Base-by-base conservation (phyloP, 2,329 filamentous ascomycete species). In the Stagonosporopsis rhizophila region DNA sequence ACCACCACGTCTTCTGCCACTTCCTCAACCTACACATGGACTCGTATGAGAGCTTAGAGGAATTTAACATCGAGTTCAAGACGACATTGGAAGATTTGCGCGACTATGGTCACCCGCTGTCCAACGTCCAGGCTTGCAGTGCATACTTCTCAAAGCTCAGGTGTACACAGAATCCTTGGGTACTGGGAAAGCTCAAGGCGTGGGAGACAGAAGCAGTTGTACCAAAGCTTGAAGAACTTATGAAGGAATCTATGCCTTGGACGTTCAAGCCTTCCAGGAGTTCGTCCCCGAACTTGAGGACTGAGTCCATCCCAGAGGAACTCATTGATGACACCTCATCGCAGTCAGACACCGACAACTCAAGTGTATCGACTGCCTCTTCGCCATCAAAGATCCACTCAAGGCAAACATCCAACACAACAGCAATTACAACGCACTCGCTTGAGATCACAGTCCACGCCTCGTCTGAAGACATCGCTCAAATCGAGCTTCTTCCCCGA, bases 121-220 rank as follows among this genome's bases (percentile, higher is more conserved):
- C 68, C 25, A 75, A 76, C 40, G 52, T 60, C 11, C 72, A 76
- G 59, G 72, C 73, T 32, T 73, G 70, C 58, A 74, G 71, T 48
- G 72, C 72, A 34, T 76, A 76, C 59, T 73, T 76, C 48, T 75
- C 72, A 2, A 76, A 76, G 44, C 58, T 76, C 2, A 65, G 72
- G 20, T 76, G 73, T 55, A 74, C 67, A 15, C 71, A 75, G 49
- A 76, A 75, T 28, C 69, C 72, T 4, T 75, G 73, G 73, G 72
- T 76, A 15, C 62, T 60, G 19, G 68, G 68, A 52, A 72, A 70
- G 52, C 55, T 76, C 14, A 64, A 70, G 46, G 64, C 69, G 22
- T 76, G 71, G 72, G 62, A 72, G 37, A 35, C 60, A n/a, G 59
- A 66, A 19, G n/a, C 56, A 1, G 44, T 54, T 4, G 57, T 63